These are phyloP conservation scores for Cryptosporidium viatorum DNA, from an alignment of 169 alveolate species.

Conservation along the genomic window DNA sequence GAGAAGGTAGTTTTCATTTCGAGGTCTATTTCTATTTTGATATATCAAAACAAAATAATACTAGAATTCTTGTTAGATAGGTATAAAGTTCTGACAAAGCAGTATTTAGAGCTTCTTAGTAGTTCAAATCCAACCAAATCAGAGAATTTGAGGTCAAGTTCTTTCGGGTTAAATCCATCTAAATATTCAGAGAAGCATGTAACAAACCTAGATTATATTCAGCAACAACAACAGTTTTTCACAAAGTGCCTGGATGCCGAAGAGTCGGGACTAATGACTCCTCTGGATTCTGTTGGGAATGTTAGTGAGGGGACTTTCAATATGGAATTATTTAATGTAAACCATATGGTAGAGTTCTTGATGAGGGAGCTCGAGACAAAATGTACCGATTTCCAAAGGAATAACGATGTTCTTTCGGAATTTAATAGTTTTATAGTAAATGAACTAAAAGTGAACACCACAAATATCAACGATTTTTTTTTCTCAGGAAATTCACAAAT, in stretches of 20 bases:
- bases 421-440: background rate
- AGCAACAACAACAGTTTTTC: background rate
- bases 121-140: background rate
- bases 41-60: background rate
- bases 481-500: background rate
- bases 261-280: background rate
- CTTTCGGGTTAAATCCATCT: background rate
- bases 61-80: background rate
- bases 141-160: background rate
- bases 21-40: background rate
- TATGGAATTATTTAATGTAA: background rate
- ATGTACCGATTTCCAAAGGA: background rate
- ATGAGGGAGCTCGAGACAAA: slow-evolving; percentile 8
- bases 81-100: background rate
- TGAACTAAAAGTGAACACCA: background rate
- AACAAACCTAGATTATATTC: background rate
- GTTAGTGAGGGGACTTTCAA: background rate
- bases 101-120: background rate
- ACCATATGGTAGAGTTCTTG: background rate
- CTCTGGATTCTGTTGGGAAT: background rate
- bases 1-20: slow-evolving; percentile 10
- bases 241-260: background rate
- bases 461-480: slow-evolving; percentile 1
- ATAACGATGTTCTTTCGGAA: background rate
- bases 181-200: background rate